phyloP scores from a whole-genome alignment of 208 protist species.

The Sergeia podlipaevii region DNA sequence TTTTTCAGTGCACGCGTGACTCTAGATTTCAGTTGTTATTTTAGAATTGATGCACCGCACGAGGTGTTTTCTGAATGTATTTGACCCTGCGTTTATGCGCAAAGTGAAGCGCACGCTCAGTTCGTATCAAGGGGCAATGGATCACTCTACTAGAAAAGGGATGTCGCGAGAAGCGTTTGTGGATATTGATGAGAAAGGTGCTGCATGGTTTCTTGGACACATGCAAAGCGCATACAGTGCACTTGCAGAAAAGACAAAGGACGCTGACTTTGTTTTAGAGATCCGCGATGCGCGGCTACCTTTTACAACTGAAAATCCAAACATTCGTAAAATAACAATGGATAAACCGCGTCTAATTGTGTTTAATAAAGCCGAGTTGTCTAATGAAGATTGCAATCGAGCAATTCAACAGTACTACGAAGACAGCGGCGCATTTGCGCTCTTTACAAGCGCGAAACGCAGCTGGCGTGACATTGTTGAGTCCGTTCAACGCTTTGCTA shows the following conservation, averaged over 20 bases:
- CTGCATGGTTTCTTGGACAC: conserved; percentile 88
- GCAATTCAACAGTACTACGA: conserved; percentile 84
- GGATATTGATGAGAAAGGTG: conserved; percentile 81
- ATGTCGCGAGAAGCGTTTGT: conserved; percentile 85
- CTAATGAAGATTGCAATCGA: conserved; percentile 84
- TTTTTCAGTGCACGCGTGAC: too few species aligned
- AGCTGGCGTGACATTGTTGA: conserved; percentile 80
- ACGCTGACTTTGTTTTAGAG: conserved; percentile 91
- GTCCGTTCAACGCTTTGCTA: conserved; percentile 74
- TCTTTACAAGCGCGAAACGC: conserved; percentile 82
- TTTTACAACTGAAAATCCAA: conserved; percentile 85
- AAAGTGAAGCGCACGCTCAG: conserved; percentile 79
- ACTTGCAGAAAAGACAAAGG: conserved; percentile 66
- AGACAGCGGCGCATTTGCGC: conserved; percentile 42
- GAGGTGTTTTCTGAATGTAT: conserved; percentile 89
- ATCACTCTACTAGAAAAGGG: conserved; percentile 41
- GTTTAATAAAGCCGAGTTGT: conserved; percentile 91
- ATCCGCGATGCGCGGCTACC: conserved; percentile 91
- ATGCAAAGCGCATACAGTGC: conserved; percentile 64
- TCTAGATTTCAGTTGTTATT: too few species aligned
- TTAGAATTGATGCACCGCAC: neutral
- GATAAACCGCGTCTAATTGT: conserved; percentile 79
- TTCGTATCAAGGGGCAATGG: conserved; percentile 72
- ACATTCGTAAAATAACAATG: conserved; percentile 49
- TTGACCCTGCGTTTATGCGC: conserved; percentile 86